Conservation (phyloP, 495 filamentous ascomycete genomes). For the Glonium stellatum region DNA sequence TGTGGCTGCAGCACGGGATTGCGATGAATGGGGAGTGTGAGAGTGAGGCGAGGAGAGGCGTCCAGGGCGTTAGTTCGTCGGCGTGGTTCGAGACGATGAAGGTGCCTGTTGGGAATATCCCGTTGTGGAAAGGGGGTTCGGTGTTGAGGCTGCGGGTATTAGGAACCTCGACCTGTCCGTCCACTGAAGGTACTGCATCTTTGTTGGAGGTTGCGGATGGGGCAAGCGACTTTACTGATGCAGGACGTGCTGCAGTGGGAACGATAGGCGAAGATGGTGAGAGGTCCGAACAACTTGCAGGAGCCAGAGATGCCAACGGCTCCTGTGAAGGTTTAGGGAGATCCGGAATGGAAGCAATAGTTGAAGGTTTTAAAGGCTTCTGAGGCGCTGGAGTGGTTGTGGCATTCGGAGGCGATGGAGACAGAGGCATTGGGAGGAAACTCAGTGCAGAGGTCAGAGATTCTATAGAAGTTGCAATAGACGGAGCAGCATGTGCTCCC, state of each 20-base stretch:
- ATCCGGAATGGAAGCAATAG: too few relatives aligned
- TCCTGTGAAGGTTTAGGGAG: too few relatives aligned
- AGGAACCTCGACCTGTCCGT: not conserved
- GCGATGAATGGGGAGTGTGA: slow-evolving; percentile 74
- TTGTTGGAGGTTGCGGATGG: not conserved
- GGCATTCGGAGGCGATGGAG: not conserved
- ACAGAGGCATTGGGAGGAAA: not conserved
- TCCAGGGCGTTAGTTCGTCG: slow-evolving; percentile 93
- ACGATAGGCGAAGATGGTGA: too few relatives aligned
- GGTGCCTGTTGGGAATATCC: slow-evolving; percentile 63
- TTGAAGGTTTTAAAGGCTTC: not conserved
- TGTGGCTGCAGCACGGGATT: slow-evolving; percentile 92
- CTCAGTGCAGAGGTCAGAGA: not conserved
- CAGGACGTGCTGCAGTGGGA: too few relatives aligned
- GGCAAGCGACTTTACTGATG: not conserved
- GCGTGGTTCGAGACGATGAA: slow-evolving; percentile 97
- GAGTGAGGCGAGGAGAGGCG: slow-evolving; percentile 73
- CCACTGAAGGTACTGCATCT: not conserved
- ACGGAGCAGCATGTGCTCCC: not conserved
- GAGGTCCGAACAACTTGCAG: too few relatives aligned
- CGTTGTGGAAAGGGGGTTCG: slow-evolving; percentile 46
- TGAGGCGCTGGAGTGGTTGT: not conserved
- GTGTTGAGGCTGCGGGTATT: not conserved
- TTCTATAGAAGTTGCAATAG: not conserved
- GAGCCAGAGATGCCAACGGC: too few relatives aligned